Percentiles rank a stretch among this genome's conserved stretches.
Conservation (phyloP, 116 monocot species). For the Trichopus zeylanicus region DNA sequence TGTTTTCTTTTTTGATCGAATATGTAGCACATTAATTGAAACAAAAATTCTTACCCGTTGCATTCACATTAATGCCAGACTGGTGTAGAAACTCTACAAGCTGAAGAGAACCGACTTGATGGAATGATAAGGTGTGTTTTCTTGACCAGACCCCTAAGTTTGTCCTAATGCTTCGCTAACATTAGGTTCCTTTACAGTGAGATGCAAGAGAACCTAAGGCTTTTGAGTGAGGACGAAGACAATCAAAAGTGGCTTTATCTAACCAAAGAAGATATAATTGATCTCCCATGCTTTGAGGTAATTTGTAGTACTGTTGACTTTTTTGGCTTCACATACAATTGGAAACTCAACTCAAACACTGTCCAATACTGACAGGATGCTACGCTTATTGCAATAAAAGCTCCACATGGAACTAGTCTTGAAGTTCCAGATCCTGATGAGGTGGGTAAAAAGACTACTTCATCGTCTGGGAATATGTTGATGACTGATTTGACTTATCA, state of each 20-base stretch:
- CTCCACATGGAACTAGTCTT: slow-evolving; percentile 59
- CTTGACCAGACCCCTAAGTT: not conserved
- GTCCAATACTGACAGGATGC: slow-evolving; percentile 28
- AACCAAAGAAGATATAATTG: slow-evolving; percentile 61
- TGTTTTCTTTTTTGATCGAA: too few relatives aligned
- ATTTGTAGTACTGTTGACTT: not conserved
- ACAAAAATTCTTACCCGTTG: not conserved
- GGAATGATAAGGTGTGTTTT: slow-evolving; percentile 58
- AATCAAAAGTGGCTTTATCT: slow-evolving; percentile 64
- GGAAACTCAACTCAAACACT: not conserved
- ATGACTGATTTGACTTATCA: not conserved
- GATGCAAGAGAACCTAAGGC: slow-evolving; percentile 40
- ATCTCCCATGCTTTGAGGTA: slow-evolving; percentile 58
- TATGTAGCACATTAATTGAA: too few relatives aligned
- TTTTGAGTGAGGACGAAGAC: slow-evolving; percentile 39
- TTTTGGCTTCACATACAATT: not conserved
- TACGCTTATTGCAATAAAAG: slow-evolving; percentile 49
- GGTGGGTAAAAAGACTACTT: slow-evolving; percentile 16
- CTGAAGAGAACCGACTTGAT: slow-evolving; percentile 50
- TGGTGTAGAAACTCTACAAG: slow-evolving; percentile 40
- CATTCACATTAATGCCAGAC: slow-evolving; percentile 22
- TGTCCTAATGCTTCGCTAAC: not conserved
- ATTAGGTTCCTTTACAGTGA: slow-evolving; percentile 37
- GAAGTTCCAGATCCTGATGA: slow-evolving; percentile 65
- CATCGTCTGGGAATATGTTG: not conserved